Percentiles rank a stretch among this genome's conserved stretches.
These are phyloP conservation scores for Saraca asoca DNA, from an alignment of 331 rosid species.

Conservation along the genomic window DNA sequence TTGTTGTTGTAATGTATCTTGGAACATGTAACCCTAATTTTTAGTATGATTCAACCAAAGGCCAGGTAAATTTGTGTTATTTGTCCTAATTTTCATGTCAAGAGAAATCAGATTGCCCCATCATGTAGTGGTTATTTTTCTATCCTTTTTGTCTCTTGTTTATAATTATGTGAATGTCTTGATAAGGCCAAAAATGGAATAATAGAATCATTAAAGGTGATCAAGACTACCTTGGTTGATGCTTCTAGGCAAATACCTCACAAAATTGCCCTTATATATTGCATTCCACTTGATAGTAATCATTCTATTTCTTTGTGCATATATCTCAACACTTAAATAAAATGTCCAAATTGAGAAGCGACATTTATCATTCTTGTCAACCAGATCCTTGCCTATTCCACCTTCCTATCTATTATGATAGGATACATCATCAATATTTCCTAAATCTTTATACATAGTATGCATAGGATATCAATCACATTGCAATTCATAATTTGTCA, in stretches of 20 bases:
- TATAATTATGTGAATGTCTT: constrained; percentile 74
- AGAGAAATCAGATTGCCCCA: background rate
- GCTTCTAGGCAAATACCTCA: constrained; percentile 97
- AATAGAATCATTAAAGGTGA: constrained; percentile 90
- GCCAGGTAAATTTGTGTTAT: constrained; percentile 32
- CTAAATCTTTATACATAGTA: no score
- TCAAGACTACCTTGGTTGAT: constrained; percentile 89
- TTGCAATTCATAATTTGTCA: no score
- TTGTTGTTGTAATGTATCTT: constrained; percentile 84
- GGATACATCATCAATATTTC: no score
- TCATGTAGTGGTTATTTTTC: constrained; percentile 13
- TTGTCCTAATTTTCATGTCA: background rate
- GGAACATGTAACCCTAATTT: constrained; percentile 73
- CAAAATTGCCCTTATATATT: no score
- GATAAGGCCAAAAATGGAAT: constrained; percentile 88
- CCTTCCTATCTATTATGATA: no score
- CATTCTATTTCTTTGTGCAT: no score
- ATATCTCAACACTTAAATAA: no score
- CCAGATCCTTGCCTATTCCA: no score
- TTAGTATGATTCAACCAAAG: constrained; percentile 96
- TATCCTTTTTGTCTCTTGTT: background rate
- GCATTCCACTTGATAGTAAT: no score
- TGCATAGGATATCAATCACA: no score
- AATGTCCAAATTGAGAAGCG: no score
- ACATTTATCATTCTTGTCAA: no score